phyloP scores from a whole-genome alignment of 345 rosid genomes.

The Brassica incana region DNA sequence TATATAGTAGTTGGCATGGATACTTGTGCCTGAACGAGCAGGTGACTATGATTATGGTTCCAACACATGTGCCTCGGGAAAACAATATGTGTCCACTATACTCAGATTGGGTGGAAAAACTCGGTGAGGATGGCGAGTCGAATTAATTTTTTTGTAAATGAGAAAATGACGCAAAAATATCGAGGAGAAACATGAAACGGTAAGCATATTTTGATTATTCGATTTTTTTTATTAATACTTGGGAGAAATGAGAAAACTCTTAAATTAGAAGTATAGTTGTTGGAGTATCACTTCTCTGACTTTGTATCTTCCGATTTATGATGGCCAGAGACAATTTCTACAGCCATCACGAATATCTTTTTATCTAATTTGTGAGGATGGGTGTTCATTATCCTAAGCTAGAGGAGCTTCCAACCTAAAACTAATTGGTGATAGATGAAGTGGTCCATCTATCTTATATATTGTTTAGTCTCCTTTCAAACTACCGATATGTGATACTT shows the following conservation, averaged over 20 bases:
- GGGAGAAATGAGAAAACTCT: not conserved
- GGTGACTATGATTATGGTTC: conserved; percentile 46
- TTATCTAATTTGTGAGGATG: not conserved
- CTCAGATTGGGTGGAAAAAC: conserved; percentile 68
- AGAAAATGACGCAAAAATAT: not conserved
- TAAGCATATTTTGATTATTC: not conserved
- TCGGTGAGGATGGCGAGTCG: conserved; percentile 31
- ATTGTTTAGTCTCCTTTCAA: too few species aligned
- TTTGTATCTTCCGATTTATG: too few species aligned
- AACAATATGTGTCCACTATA: conserved; percentile 63
- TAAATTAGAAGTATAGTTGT: too few species aligned
- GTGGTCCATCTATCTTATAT: too few species aligned
- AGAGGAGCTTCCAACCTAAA: too few species aligned
- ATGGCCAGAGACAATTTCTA: conserved; percentile 1
- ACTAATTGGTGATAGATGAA: too few species aligned
- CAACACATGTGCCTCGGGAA: conserved; percentile 43
- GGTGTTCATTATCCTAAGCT: not conserved
- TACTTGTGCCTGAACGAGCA: conserved; percentile 38
- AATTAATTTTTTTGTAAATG: too few species aligned
- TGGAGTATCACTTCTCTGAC: too few species aligned
- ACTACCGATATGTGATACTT: too few species aligned
- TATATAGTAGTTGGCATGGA: conserved; percentile 23
- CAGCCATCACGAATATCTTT: not conserved
- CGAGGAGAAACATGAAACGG: not conserved
- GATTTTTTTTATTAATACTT: not conserved